Conservation (phyloP, 331 rosid species). For the Malus hybrid region DNA sequence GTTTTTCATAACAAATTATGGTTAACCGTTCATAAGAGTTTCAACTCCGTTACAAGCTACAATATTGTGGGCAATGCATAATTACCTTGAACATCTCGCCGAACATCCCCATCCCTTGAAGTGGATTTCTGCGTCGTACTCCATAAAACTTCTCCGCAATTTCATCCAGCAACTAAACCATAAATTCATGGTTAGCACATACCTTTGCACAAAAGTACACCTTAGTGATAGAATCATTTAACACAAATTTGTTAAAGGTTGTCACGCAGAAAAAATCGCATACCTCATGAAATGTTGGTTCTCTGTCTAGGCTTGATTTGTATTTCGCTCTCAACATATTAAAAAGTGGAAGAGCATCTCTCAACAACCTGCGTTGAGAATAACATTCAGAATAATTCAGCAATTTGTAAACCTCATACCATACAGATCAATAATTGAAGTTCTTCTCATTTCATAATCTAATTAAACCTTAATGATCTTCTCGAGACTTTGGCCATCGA, state of each 20-base stretch:
- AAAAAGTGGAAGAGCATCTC: conserved; percentile 85
- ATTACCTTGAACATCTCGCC: conserved; percentile 90
- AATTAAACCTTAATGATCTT: neutral
- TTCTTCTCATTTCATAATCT: neutral
- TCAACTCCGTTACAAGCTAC: neutral
- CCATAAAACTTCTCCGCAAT: conserved; percentile 79
- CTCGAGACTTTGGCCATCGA: neutral
- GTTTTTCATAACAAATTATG: too few species aligned
- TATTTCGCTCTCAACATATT: conserved; percentile 62
- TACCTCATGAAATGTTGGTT: conserved; percentile 84
- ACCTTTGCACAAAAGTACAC: neutral
- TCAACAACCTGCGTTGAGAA: conserved; percentile 63
- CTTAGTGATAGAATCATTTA: neutral
- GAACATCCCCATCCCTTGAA: conserved; percentile 94
- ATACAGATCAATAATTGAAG: neutral
- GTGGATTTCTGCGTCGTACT: conserved; percentile 71
- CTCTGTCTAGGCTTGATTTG: conserved; percentile 68
- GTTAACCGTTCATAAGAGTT: too few species aligned
- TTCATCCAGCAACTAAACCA: conserved; percentile 75
- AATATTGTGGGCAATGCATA: neutral
- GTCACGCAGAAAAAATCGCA: neutral
- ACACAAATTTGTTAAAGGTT: neutral
- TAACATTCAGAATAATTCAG: neutral
- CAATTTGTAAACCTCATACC: neutral
- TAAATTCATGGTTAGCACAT: conserved; percentile 28